Percentiles rank a stretch among this genome's conserved stretches.
phyloP scores from a whole-genome alignment of 2,329 filamentous ascomycete genomes.

The Paraphoma chrysanthemicola region DNA sequence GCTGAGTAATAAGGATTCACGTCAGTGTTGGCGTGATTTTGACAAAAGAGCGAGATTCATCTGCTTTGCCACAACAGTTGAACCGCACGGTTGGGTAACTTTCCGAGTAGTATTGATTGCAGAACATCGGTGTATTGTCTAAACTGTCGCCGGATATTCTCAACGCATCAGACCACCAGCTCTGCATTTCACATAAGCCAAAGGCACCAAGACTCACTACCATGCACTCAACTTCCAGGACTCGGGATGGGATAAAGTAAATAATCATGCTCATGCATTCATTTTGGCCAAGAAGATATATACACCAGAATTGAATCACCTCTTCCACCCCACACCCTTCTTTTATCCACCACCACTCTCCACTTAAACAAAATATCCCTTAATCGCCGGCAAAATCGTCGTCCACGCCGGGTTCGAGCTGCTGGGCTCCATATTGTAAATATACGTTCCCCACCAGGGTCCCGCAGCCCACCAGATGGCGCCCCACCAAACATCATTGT shows the following conservation, averaged over 20 bases:
- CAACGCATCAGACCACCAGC: too few species aligned
- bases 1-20: too few species aligned
- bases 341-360: not conserved
- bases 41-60: too few species aligned
- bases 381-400: constrained; percentile 42
- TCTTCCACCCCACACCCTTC: not conserved
- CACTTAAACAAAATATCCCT: constrained; percentile 38
- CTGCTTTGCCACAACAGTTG: too few species aligned
- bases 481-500: constrained; percentile 62
- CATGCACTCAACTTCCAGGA: not conserved
- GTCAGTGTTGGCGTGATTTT: too few species aligned
- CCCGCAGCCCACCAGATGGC: constrained; percentile 64
- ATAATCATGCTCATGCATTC: not conserved
- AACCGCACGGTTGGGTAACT: too few species aligned
- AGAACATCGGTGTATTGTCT: too few species aligned
- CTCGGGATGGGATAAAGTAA: not conserved
- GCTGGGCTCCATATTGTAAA: constrained; percentile 59
- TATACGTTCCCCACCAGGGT: constrained; percentile 59
- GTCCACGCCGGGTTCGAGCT: constrained; percentile 51
- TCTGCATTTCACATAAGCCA: too few species aligned
- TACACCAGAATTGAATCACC: constrained; percentile 7
- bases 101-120: too few species aligned
- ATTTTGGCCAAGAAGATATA: constrained; percentile 6
- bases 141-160: too few species aligned
- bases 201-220: too few species aligned